Conservation (phyloP, 108 stramenopile species). For the Nitzschia inconspicua region DNA sequence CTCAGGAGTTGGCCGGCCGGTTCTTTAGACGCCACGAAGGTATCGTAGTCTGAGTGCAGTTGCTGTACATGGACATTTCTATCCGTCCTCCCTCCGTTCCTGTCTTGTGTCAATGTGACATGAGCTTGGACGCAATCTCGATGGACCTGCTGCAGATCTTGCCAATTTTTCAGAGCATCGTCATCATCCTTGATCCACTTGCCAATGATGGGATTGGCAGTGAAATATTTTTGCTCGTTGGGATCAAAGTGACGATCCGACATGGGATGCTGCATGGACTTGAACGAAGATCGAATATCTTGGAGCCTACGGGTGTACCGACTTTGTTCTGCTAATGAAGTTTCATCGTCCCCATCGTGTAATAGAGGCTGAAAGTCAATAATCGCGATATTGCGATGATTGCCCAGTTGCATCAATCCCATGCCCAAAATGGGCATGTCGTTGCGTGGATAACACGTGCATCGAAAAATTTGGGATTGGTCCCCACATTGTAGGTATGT, state of each 20-base stretch:
- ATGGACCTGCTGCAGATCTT: not conserved
- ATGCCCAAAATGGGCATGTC: not conserved
- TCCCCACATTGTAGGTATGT: not conserved
- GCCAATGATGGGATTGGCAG: not conserved
- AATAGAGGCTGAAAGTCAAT: constrained; percentile 6
- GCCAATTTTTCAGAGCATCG: not conserved
- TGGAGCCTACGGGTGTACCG: not conserved
- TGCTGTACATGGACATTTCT: not conserved
- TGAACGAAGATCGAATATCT: not conserved
- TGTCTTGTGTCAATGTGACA: not conserved
- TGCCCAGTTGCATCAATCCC: constrained; percentile 2
- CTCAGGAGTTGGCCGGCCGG: not conserved
- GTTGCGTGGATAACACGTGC: not conserved
- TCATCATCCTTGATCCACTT: not conserved
- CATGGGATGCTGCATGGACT: not conserved
- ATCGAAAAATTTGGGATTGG: not conserved
- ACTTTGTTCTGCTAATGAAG: not conserved
- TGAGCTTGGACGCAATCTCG: not conserved
- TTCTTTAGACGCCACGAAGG: not conserved
- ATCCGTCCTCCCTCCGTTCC: not conserved
- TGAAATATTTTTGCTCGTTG: constrained; percentile 3
- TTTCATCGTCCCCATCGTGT: not conserved
- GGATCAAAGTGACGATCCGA: constrained; percentile 2
- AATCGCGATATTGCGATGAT: not conserved
- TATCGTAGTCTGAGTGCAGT: constrained; percentile 6